Evolutionary conservation across 2,329 filamentous ascomycete species (phyloP).

Genomic region (Cladosporium sp.): DNA sequence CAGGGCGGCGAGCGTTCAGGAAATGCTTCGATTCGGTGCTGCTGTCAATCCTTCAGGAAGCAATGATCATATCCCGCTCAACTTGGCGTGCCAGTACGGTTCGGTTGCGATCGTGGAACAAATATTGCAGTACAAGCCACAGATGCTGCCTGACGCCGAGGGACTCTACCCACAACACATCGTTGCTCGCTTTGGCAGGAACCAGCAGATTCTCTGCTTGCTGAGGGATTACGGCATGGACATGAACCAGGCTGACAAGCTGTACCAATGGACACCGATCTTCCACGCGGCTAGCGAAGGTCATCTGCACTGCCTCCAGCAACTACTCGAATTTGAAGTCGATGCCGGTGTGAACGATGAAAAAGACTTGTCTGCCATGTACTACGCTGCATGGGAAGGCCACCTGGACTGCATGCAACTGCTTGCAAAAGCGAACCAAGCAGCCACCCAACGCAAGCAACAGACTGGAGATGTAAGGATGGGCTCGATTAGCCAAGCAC

Average conservation of each 20-base stretch:
- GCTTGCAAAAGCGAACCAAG: constrained; percentile 59
- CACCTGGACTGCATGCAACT: constrained; percentile 93
- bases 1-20: constrained; percentile 76
- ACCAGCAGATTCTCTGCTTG: constrained; percentile 74
- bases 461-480: constrained; percentile 37
- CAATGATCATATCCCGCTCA: constrained; percentile 89
- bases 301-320: constrained; percentile 83
- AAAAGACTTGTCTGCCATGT: constrained; percentile 91
- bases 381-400: constrained; percentile 98
- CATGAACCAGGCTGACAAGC: constrained; percentile 87
- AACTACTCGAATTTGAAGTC: constrained; percentile 75
- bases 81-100: constrained; percentile 91
- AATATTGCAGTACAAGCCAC: constrained; percentile 76
- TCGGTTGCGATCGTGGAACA: constrained; percentile 82
- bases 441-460: constrained; percentile 18
- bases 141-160: constrained; percentile 90
- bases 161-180: constrained; percentile 96
- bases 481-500: constrained; percentile 46
- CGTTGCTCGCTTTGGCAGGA: constrained; percentile 84
- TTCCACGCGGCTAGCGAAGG: constrained; percentile 97
- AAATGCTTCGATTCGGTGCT: constrained; percentile 75
- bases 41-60: constrained; percentile 83
- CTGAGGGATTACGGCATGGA: constrained; percentile 85
- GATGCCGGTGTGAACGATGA: constrained; percentile 83
- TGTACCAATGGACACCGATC: constrained; percentile 96